Conservation (phyloP, 768 basidiomycete genomes). For the Boletus insuetus region DNA sequence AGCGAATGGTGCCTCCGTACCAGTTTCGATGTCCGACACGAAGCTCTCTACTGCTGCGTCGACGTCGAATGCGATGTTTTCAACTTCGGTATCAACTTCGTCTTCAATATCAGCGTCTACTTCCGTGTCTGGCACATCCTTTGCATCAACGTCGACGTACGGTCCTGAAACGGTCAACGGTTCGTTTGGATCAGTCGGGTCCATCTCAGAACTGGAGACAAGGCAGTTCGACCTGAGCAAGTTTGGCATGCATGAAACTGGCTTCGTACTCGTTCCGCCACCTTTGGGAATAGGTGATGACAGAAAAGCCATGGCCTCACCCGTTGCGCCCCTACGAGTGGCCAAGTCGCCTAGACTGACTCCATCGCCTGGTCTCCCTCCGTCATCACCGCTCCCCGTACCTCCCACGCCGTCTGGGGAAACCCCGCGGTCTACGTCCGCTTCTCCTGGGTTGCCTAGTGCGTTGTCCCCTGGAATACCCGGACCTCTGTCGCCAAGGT, state of each 20-base stretch:
- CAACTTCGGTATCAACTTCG: slow-evolving; percentile 12
- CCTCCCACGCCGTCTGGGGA: slow-evolving; percentile 2
- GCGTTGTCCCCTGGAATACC: slow-evolving; percentile 4
- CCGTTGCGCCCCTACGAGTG: slow-evolving; percentile 27
- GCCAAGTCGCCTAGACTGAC: slow-evolving; percentile 25
- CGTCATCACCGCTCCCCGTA: slow-evolving; percentile 14
- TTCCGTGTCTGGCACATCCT: slow-evolving; percentile 11
- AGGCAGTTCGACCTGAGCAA: slow-evolving; percentile 19
- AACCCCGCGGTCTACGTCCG: slow-evolving; percentile 1
- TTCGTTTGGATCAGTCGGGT: slow-evolving; percentile 19
- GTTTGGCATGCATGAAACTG: background rate
- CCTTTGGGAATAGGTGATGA: slow-evolving; percentile 20
- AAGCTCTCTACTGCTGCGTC: background rate
- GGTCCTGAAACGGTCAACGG: slow-evolving; percentile 6
- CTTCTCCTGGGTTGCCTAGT: slow-evolving; percentile 12
- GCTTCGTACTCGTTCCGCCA: slow-evolving; percentile 25
- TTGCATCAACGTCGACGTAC: slow-evolving; percentile 17
- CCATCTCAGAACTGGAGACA: slow-evolving; percentile 22
- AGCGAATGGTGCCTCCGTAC: slow-evolving; percentile 2
- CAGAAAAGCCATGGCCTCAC: background rate
- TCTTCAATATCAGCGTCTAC: slow-evolving; percentile 16
- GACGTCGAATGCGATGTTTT: slow-evolving; percentile 1
- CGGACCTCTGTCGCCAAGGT: slow-evolving; percentile 6
- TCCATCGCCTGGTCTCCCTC: slow-evolving; percentile 14
- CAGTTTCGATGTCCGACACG: slow-evolving; percentile 7